Percentiles rank a stretch among this genome's conserved stretches.
Evolutionary conservation across 257 asterid species (phyloP).

Genomic region (Coffea eugenioides): DNA sequence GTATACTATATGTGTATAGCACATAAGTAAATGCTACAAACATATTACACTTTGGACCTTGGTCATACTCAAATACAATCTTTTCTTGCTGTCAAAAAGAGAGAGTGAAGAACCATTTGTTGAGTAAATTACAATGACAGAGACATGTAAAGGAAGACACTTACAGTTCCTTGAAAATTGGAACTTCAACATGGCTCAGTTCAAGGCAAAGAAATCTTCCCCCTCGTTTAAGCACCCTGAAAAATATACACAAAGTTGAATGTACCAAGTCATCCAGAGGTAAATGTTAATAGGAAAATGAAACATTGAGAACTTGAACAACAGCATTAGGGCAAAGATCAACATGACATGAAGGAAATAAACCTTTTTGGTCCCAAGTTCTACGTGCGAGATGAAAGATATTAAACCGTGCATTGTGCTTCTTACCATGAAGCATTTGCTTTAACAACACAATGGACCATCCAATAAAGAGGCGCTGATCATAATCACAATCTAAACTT

Average conservation of each 20-base stretch:
- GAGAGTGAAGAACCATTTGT: neutral
- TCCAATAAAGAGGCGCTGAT: neutral
- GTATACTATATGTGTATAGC: neutral
- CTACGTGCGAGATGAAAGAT: neutral
- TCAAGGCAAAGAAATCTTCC: slow-evolving; percentile 99
- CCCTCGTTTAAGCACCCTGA: slow-evolving; percentile 89
- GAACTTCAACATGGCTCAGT: slow-evolving; percentile 81
- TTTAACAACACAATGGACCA: neutral
- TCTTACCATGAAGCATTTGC: neutral
- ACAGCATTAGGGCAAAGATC: neutral
- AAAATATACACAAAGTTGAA: slow-evolving; percentile 14
- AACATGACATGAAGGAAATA: neutral
- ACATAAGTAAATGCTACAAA: neutral
- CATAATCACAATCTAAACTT: slow-evolving; percentile 1
- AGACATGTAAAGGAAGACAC: slow-evolving; percentile 25
- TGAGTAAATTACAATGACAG: neutral
- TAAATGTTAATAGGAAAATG: neutral
- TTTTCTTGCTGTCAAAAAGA: neutral
- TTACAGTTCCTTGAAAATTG: slow-evolving; percentile 74
- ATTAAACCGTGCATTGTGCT: neutral
- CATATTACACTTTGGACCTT: neutral
- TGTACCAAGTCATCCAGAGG: neutral
- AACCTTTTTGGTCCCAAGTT: neutral
- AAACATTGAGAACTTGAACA: neutral
- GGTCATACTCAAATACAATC: neutral